A percentile compares a stretch with the other conserved stretches of the same genome.
These are phyloP conservation scores for Mycena rebaudengoi DNA, from an alignment of 768 basidiomycete species.

Conservation along the genomic window DNA sequence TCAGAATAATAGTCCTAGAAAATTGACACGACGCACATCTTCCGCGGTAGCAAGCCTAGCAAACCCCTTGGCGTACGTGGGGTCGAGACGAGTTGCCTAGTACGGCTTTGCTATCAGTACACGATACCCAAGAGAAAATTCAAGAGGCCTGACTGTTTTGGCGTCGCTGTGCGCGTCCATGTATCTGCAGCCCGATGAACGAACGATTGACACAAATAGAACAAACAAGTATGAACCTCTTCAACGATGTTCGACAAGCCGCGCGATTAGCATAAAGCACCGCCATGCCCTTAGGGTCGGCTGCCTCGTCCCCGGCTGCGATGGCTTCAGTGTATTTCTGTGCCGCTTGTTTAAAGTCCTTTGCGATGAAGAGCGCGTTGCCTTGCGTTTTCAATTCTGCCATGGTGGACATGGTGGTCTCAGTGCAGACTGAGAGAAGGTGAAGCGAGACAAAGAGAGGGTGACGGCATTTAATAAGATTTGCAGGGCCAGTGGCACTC, in stretches of 20 bases:
- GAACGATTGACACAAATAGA: background rate
- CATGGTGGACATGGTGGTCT: background rate
- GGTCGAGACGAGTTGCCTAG: constrained; percentile 35
- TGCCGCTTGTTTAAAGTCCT: constrained; percentile 12
- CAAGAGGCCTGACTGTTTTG: constrained; percentile 25
- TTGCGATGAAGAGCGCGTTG: constrained; percentile 15
- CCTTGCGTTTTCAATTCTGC: constrained; percentile 21
- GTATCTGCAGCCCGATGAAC: constrained; percentile 12
- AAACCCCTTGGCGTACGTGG: constrained; percentile 29
- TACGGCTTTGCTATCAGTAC: background rate
- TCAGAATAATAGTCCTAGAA: background rate
- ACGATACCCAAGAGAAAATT: background rate
- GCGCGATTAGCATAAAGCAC: constrained; percentile 22
- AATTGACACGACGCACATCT: constrained; percentile 18
- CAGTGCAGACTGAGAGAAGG: too few relatives aligned
- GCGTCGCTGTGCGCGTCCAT: constrained; percentile 26
- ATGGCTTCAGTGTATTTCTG: constrained; percentile 25
- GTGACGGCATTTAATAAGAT: too few relatives aligned
- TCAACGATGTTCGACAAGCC: constrained; percentile 17
- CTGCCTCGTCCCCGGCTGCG: background rate
- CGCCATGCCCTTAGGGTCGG: constrained; percentile 14
- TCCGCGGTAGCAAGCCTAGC: constrained; percentile 25
- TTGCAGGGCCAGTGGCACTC: too few relatives aligned
- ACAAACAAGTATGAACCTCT: constrained; percentile 12
- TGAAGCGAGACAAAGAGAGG: too few relatives aligned